Base-by-base conservation (phyloP, 106 monocot genomes). In the Agapanthus africanus region DNA sequence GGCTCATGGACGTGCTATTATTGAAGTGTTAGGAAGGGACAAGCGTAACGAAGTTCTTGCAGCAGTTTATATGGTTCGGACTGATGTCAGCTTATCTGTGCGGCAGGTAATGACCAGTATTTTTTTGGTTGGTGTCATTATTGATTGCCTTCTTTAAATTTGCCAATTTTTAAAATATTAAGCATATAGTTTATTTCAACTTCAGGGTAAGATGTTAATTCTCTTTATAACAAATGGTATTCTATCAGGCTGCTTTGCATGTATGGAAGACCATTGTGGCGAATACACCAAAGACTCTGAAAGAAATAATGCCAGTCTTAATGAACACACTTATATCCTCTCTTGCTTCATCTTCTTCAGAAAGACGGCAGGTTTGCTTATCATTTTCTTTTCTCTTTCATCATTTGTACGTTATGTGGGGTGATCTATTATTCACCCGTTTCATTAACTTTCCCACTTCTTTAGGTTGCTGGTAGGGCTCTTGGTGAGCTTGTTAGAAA, bases 231-330 rank as follows among this genome's bases (percentile, higher is more conserved):
- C 14, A n/a, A 5, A 18, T 51, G 47, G 40, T 66, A 25, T 74
- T 31, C 61, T 15, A 18, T 74, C 79, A 99, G 97, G 92, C 90
- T 79, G 92, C 97, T 51, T 46, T 93, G 69, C 97, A 99, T 74
- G 97, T 99, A 21, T 99, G 97, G 97, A 99, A 99, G 75, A 99
- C 97, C 40, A 87, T 99, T 73, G 97, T 99, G 26, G 86, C 92
- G 33, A 99, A 99, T 77, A 99, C 97, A 66, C 97, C 97, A 52
- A 99, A 85, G 68, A 99, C 97, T 65, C 82, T 99, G 0, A 99
- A 99, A 65, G 97, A 99, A 87, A 99, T 99, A 66, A 87, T 99
- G 97, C 97, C 92, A 37, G 77, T 92, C 67, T 69, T 99, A 54
- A 99, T 99, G 97, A 76, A 80, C 59, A 99, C 83, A 39, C 86